Evolutionary conservation across 2,329 filamentous ascomycete species (phyloP), one percentile per base, ranked within the genome.

Genomic region (Aspergillus carbonarius): DNA sequence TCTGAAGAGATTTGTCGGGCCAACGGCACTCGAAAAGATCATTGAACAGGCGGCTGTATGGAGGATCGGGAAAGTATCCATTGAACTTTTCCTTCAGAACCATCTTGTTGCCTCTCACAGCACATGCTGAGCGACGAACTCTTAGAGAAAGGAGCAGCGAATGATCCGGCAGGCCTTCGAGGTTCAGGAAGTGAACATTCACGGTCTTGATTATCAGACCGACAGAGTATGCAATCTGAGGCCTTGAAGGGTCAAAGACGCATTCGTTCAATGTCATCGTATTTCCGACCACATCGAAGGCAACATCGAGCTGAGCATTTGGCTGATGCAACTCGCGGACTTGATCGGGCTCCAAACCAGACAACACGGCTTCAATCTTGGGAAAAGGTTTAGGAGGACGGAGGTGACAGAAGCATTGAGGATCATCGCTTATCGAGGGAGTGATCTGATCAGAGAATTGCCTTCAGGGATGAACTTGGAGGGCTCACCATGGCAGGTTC

Each of bases 81-180:
- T 47, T 40, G 9, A 59, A 54, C 49, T 66, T 67, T 23, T 65
- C 59, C 20, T 65, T 63, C 23, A 67, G 46, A 13, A 25, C 50
- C 42, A 68, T 65, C 42, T 62, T 64, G 15, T 59, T 61, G 30
- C 63, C 63, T 44, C 51, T 53, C 18, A 58, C 55, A 10, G 55
- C 48, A 25, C 61, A 58, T 25, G 59, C 47, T 17, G 61, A 55
- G 23, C 59, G 39, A 20, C 53, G 52, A 39, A 70, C 58, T 15
- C 52, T 60, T 15, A 72, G 39, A 7, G 65, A 64, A 4, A 72
- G 60, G 12, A 68, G 57, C 12, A 74, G 61, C 8, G 69, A 70
- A 55, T 66, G 62, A 27, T 72, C 66, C 3, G 56, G 37, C n/a
- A 72, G 67, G 4, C 70, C 70, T 50, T 68, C 59, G 9, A 73